Evolutionary conservation across 306 rosid species (phyloP), one percentile per base, ranked within the genome.

Genomic region (Fragaria iinumae): DNA sequence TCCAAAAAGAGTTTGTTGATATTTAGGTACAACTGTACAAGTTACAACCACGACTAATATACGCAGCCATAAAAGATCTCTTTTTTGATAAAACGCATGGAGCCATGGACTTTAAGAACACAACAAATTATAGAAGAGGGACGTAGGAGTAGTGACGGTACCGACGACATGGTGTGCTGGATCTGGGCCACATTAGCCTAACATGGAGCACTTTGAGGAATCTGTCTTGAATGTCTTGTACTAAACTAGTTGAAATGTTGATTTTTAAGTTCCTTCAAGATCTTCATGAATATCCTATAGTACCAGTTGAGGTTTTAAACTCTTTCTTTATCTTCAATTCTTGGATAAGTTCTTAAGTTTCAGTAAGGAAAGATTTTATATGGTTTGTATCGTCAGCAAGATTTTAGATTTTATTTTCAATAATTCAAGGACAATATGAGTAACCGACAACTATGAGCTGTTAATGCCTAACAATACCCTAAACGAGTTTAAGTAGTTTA

Each of bases 151-250:
- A 11, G 71, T n/a, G n/a, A 20, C n/a, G 49, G 18, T 18, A 4
- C 36, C 65, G 81, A 71, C 43, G 81, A 78, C 72, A 16, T 5
- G 9, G 69, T 70, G 76, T 43, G 76, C 63, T 69, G 81, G 72
- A 78, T 47, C 9, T 38, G 77, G 77, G 66, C 43, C 77, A 50
- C 17, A 12, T 68, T 11, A 44, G n/a, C 39, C n/a, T 75, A 59
- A 48, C 47, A 17, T 44, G 70, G 21, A 60, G 78, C 36, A 74
- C 21, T 45, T 69, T 25, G 0, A 25, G 41, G 73, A 13, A 47
- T 32, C 0, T 72, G 64, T 38, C 66, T 11, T 50, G 18, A 60
- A 60, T 27, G 4, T 62, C 41, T 14, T 62, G 41, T 62, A 23
- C 67, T 8, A 9, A 60, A 25, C 64, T 18, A 53, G 25, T 9